Evolutionary conservation across 202 grass and related monocot species (phyloP).

Genomic region (Zoysia matrella): DNA sequence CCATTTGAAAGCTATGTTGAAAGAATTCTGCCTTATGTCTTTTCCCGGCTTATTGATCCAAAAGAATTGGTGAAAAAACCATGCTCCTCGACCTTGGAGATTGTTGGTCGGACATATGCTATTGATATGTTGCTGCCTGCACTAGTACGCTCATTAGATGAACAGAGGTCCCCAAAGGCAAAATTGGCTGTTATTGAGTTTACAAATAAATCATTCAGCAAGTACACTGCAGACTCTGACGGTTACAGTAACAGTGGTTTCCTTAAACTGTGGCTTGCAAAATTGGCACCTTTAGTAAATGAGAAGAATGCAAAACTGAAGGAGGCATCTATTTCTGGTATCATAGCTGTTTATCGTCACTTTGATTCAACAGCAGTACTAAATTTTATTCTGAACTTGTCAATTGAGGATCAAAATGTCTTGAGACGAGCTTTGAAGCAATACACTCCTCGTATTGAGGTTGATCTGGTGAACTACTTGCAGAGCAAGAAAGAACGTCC

Average conservation of each 20-base stretch:
- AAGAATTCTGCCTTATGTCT: slow-evolving; percentile 97
- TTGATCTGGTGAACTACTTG: slow-evolving; percentile 98
- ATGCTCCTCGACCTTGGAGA: slow-evolving; percentile 79
- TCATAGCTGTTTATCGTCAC: slow-evolving; percentile 95
- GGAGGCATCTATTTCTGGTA: slow-evolving; percentile 94
- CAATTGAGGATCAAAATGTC: slow-evolving; percentile 95
- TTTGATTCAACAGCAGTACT: slow-evolving; percentile 94
- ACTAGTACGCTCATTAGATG: slow-evolving; percentile 89
- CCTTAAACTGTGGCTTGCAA: slow-evolving; percentile 97
- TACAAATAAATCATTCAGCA: slow-evolving; percentile 96
- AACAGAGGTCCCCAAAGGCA: slow-evolving; percentile 98
- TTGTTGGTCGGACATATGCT: slow-evolving; percentile 83
- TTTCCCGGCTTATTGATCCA: slow-evolving; percentile 98
- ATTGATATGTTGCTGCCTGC: slow-evolving; percentile 95
- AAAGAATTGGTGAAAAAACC: slow-evolving; percentile 99
- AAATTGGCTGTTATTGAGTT: slow-evolving; percentile 98
- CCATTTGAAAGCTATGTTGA: slow-evolving; percentile 98
- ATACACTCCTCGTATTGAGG: slow-evolving; percentile 94
- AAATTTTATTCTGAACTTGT: slow-evolving; percentile 97
- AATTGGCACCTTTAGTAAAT: slow-evolving; percentile 91
- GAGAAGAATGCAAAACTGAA: slow-evolving; percentile 97
- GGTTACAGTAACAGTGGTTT: slow-evolving; percentile 92
- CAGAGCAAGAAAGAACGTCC: slow-evolving; percentile 98
- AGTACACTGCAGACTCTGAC: slow-evolving; percentile 82
- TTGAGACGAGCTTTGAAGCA: slow-evolving; percentile 95